Percentiles rank a stretch among this genome's conserved stretches.
Evolutionary conservation across 75 land plant species (phyloP).

Genomic region (Selaginella tamariscina): DNA sequence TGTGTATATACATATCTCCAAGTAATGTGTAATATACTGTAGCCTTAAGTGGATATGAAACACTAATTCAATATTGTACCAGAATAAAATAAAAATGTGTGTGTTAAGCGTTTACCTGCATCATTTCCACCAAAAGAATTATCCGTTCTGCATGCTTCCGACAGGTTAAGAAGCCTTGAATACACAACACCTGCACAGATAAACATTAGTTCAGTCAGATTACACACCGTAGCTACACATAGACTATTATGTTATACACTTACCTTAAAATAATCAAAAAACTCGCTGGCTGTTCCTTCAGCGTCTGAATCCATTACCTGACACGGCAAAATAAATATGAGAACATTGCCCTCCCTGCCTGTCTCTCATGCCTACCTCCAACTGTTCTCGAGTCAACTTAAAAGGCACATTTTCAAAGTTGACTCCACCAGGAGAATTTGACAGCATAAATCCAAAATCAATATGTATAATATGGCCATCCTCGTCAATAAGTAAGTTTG

Average conservation of each 20-base stretch:
- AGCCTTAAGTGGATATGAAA: no score
- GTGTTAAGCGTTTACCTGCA: slow-evolving; percentile 59
- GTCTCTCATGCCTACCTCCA: slow-evolving; percentile 71
- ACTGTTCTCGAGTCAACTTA: slow-evolving; percentile 94
- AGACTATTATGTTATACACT: no score
- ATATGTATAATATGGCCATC: slow-evolving; percentile 99
- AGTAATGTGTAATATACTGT: no score
- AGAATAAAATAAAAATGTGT: background rate
- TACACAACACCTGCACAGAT: slow-evolving; percentile 69
- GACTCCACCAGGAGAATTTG: slow-evolving; percentile 99
- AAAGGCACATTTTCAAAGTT: slow-evolving; percentile 99
- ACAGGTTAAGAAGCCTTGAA: slow-evolving; percentile 96
- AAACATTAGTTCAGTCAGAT: no score
- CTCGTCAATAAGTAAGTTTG: slow-evolving; percentile 87
- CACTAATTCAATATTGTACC: no score
- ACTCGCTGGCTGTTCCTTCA: slow-evolving; percentile 94
- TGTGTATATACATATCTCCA: no score
- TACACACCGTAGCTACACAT: no score
- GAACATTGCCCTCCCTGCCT: no score
- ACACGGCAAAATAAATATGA: background rate
- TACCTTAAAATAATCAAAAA: slow-evolving; percentile 97
- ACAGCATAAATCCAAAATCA: slow-evolving; percentile 98
- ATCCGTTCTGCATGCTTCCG: slow-evolving; percentile 99
- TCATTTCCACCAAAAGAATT: slow-evolving; percentile 95
- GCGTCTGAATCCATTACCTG: slow-evolving; percentile 99